A percentile compares a stretch with the other conserved stretches of the same genome.
Evolutionary conservation across 2,329 filamentous ascomycete genomes (phyloP).

Genomic region (Alternaria gaisen): DNA sequence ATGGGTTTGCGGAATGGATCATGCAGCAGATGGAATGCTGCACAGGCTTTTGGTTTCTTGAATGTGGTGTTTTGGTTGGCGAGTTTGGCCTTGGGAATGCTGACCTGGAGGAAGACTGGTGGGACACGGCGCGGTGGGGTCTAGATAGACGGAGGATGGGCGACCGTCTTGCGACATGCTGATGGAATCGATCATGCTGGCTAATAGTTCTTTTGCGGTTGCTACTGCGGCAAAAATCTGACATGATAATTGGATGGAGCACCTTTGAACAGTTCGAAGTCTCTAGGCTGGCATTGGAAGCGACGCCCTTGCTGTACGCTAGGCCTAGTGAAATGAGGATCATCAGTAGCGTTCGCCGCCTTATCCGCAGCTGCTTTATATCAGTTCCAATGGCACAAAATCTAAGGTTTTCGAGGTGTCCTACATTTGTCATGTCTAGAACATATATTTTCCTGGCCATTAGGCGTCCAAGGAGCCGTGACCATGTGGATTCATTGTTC

Average conservation of each 20-base stretch:
- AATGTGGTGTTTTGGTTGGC: conserved; percentile 75
- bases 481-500: neutral
- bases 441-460: neutral
- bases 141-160: neutral
- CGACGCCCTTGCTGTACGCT: too few relatives aligned
- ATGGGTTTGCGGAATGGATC: conserved; percentile 54
- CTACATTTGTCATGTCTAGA: neutral
- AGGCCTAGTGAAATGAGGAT: too few relatives aligned
- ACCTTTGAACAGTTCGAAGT: too few relatives aligned
- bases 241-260: neutral
- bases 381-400: neutral
- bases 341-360: too few relatives aligned
- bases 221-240: neutral
- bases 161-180: neutral
- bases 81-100: conserved; percentile 51
- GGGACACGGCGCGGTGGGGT: neutral
- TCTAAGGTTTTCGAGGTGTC: neutral
- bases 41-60: conserved; percentile 75
- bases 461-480: neutral
- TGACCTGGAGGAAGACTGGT: conserved; percentile 1
- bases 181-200: neutral
- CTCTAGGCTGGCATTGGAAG: too few relatives aligned
- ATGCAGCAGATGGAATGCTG: conserved; percentile 76
- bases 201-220: neutral
- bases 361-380: neutral